Evolutionary conservation across 352 stramenopile species (phyloP).

Genomic region (Blastocystis sp.): DNA sequence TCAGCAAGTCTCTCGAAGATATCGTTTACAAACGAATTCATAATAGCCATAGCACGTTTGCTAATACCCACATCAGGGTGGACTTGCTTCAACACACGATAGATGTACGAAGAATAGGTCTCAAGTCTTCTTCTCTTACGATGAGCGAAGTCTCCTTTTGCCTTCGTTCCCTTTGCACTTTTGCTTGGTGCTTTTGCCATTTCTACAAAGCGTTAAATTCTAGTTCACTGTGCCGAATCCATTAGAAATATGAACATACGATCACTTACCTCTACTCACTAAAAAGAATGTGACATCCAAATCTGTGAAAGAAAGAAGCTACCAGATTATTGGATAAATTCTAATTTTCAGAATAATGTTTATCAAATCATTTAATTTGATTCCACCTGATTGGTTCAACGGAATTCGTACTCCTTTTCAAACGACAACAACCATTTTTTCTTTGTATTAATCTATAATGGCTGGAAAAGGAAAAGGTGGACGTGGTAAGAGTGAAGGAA

Average conservation of each 20-base stretch:
- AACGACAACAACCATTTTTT: constrained; percentile 13
- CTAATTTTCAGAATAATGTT: constrained; percentile 12
- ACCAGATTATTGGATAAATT: not conserved
- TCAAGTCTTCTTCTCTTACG: constrained; percentile 70
- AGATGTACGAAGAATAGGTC: constrained; percentile 75
- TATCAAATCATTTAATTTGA: not conserved
- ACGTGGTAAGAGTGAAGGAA: constrained; percentile 72
- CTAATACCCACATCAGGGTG: constrained; percentile 68
- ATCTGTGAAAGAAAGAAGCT: constrained; percentile 4
- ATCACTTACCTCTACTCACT: not conserved
- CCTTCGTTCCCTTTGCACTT: constrained; percentile 58
- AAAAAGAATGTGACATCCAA: constrained; percentile 42
- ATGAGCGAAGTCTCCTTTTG: constrained; percentile 46
- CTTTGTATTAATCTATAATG: constrained; percentile 66
- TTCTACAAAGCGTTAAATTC: not conserved
- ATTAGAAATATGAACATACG: not conserved
- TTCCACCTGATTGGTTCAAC: constrained; percentile 37
- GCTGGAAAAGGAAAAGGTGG: constrained; percentile 72
- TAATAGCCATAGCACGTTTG: constrained; percentile 74
- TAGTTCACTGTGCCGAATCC: not conserved
- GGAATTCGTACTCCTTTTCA: constrained; percentile 30
- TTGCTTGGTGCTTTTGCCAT: constrained; percentile 51
- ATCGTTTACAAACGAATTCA: constrained; percentile 97
- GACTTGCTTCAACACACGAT: constrained; percentile 72
- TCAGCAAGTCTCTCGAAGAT: constrained; percentile 94